Evolutionary conservation across 305 asterid species (phyloP).

Genomic region (Plantago coronopus): DNA sequence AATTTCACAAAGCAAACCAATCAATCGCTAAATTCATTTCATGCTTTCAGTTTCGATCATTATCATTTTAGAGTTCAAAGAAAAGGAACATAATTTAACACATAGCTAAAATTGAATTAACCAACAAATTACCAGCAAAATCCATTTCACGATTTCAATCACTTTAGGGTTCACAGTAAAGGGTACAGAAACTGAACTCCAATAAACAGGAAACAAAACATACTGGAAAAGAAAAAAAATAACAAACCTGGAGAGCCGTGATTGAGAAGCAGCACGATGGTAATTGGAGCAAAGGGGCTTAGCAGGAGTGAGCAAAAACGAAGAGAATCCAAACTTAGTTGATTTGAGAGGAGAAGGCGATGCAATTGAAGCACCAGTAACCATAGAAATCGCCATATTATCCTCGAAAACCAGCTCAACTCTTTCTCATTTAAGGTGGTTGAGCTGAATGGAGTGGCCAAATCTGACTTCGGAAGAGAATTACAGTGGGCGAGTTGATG

Average conservation of each 20-base stretch:
- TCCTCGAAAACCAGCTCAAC: constrained; percentile 5
- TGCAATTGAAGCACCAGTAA: constrained; percentile 33
- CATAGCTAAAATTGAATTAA: too few species aligned
- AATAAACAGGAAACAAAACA: background rate
- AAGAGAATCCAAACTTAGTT: constrained; percentile 26
- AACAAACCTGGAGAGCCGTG: constrained; percentile 43
- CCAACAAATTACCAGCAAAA: too few species aligned
- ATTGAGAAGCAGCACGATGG: constrained; percentile 25
- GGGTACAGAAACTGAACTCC: constrained; percentile 6
- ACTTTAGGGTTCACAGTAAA: background rate
- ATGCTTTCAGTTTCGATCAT: background rate
- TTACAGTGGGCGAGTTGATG: constrained; percentile 15
- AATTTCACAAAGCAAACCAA: background rate
- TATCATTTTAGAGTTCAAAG: background rate
- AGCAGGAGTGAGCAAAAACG: constrained; percentile 31
- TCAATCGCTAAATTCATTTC: background rate
- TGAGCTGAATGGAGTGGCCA: constrained; percentile 2
- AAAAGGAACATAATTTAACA: too few species aligned
- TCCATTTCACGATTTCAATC: too few species aligned
- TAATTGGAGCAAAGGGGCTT: constrained; percentile 23
- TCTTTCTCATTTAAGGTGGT: constrained; percentile 25
- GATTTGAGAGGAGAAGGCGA: constrained; percentile 28
- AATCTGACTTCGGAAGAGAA: constrained; percentile 17
- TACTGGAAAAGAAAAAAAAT: background rate
- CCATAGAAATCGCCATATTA: constrained; percentile 45